Conservation (phyloP, 1,284 basidiomycete genomes). For the Tremellales sp. region DNA sequence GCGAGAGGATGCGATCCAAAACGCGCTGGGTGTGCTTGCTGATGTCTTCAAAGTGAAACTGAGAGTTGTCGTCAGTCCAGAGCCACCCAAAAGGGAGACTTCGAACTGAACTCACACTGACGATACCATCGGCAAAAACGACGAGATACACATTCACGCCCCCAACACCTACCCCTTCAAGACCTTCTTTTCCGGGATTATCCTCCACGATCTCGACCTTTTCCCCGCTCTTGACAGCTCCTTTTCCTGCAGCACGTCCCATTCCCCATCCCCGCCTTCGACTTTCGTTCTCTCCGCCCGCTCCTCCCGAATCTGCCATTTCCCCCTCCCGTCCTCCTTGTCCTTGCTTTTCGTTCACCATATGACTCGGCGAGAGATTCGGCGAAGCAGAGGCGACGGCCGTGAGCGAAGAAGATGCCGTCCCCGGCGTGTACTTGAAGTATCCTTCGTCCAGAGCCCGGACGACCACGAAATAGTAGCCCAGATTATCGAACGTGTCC, state of each 20-base stretch:
- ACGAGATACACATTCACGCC: slow-evolving; percentile 85
- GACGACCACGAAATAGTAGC: slow-evolving; percentile 91
- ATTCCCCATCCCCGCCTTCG: slow-evolving; percentile 38
- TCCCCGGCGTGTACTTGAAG: slow-evolving; percentile 54
- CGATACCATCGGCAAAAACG: slow-evolving; percentile 85
- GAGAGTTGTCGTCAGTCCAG: slow-evolving; percentile 9
- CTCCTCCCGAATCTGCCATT: background rate
- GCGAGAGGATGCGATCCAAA: slow-evolving; percentile 61
- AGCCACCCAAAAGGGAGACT: background rate
- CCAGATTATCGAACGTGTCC: slow-evolving; percentile 80
- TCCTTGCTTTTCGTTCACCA: background rate
- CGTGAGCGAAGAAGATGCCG: slow-evolving; percentile 11
- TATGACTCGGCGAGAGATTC: slow-evolving; percentile 4
- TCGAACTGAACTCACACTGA: slow-evolving; percentile 61
- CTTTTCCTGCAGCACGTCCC: slow-evolving; percentile 31
- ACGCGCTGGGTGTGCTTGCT: slow-evolving; percentile 81
- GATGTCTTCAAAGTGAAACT: slow-evolving; percentile 93
- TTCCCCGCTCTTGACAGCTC: slow-evolving; percentile 33
- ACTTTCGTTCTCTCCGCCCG: slow-evolving; percentile 15
- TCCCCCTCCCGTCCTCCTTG: background rate
- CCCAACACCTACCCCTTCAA: slow-evolving; percentile 61
- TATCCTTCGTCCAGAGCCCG: slow-evolving; percentile 73
- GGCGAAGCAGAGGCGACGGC: slow-evolving; percentile 4
- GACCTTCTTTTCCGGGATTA: slow-evolving; percentile 55
- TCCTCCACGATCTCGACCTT: slow-evolving; percentile 57